Percentiles rank a stretch among this genome's conserved stretches.
These are phyloP conservation scores for Martensiomyces pterosporus DNA, from an alignment of 192 early-diverging fungal genomes.

Conservation along the genomic window DNA sequence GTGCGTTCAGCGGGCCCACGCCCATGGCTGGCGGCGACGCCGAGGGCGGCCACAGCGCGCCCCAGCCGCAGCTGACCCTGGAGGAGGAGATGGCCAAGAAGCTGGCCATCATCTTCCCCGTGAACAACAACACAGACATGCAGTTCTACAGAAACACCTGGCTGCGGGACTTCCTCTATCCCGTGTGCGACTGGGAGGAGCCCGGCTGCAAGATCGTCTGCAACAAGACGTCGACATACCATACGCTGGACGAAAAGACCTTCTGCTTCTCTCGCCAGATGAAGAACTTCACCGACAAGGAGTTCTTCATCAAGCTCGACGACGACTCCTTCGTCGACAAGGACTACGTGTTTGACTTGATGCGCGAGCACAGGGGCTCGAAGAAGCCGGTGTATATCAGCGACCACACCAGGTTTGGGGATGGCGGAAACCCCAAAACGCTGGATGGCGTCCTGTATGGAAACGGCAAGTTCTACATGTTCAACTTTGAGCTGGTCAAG, in stretches of 20 bases:
- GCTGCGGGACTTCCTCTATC: conserved; percentile 34
- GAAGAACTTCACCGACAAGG: conserved; percentile 14
- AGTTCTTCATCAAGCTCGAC: conserved; percentile 45
- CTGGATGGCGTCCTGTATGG: conserved; percentile 23
- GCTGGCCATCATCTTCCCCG: conserved; percentile 38
- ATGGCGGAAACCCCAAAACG: conserved; percentile 6
- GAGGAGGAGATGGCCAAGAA: conserved; percentile 14
- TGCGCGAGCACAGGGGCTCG: conserved; percentile 9
- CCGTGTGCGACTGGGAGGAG: conserved; percentile 41
- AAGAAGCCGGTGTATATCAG: conserved; percentile 41
- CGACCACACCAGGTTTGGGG: conserved; percentile 20
- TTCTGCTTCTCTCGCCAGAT: conserved; percentile 25
- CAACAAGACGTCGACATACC: conserved; percentile 28
- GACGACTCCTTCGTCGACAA: conserved; percentile 43
- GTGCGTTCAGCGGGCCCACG: conserved; percentile 7
- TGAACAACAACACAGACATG: conserved; percentile 46
- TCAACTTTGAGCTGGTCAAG: conserved; percentile 24
- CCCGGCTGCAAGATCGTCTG: conserved; percentile 39
- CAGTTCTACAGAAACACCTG: conserved; percentile 45
- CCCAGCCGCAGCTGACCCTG: neutral
- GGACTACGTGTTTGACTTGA: conserved; percentile 23
- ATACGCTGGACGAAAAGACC: conserved; percentile 26
- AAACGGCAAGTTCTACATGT: conserved; percentile 50
- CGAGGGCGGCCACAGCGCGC: neutral
- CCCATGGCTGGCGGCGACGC: too few relatives aligned